Conservation (phyloP, 495 filamentous ascomycete genomes). For the Niebla homalea region DNA sequence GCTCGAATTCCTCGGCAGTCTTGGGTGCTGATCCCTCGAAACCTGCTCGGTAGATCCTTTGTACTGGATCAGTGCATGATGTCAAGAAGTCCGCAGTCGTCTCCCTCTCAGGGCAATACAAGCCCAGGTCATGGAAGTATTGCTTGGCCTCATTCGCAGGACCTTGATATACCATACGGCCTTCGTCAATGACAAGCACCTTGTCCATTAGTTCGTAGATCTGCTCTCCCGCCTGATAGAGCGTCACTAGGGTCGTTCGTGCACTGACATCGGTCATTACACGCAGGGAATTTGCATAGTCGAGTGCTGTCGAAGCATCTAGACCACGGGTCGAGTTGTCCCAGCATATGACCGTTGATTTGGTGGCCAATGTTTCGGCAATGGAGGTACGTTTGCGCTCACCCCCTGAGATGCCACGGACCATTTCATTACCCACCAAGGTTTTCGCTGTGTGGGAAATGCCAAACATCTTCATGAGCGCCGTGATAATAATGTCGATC, state of each 20-base stretch:
- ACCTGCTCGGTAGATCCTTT: slow-evolving; percentile 50
- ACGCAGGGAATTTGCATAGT: slow-evolving; percentile 63
- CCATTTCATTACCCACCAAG: slow-evolving; percentile 70
- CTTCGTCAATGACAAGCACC: slow-evolving; percentile 53
- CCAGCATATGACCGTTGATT: slow-evolving; percentile 51
- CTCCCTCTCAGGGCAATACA: slow-evolving; percentile 49
- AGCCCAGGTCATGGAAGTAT: slow-evolving; percentile 60
- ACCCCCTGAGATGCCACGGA: slow-evolving; percentile 61
- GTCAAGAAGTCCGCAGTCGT: slow-evolving; percentile 69
- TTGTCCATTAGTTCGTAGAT: slow-evolving; percentile 78
- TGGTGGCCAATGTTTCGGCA: slow-evolving; percentile 53
- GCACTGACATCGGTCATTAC: slow-evolving; percentile 76
- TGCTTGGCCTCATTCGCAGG: slow-evolving; percentile 47
- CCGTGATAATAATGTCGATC: slow-evolving; percentile 52
- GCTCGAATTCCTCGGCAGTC: slow-evolving; percentile 50
- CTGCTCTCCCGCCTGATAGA: slow-evolving; percentile 74
- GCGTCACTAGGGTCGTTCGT: slow-evolving; percentile 67
- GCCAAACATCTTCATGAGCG: slow-evolving; percentile 57
- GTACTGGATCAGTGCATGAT: slow-evolving; percentile 60
- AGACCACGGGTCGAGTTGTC: slow-evolving; percentile 73
- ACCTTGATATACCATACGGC: slow-evolving; percentile 52
- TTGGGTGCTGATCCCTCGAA: slow-evolving; percentile 49
- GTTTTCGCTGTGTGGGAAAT: slow-evolving; percentile 76
- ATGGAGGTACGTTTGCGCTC: slow-evolving; percentile 62
- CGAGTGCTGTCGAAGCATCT: slow-evolving; percentile 65